Percentiles rank a stretch among this genome's conserved stretches.
Evolutionary conservation across 345 rosid species (phyloP).

Genomic region (Reutealis trisperma): DNA sequence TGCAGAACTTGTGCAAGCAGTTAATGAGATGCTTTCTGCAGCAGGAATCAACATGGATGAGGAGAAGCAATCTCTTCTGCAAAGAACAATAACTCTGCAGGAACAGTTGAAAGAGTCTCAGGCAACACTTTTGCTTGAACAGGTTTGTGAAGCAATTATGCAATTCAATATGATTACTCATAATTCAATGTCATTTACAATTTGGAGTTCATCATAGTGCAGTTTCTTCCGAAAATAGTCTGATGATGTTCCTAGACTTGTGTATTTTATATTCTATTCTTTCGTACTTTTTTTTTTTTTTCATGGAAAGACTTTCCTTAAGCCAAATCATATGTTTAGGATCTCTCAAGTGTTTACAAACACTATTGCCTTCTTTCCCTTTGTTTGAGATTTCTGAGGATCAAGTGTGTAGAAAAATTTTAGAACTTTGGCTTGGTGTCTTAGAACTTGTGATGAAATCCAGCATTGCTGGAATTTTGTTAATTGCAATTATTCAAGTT

Average conservation of each 20-base stretch:
- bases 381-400: background rate
- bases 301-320: background rate
- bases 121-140: constrained; percentile 76
- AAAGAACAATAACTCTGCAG: constrained; percentile 68
- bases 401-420: background rate
- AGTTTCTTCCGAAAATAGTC: background rate
- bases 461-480: background rate
- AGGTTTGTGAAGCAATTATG: constrained; percentile 47
- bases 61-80: constrained; percentile 78
- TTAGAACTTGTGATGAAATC: background rate
- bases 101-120: constrained; percentile 76
- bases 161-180: background rate
- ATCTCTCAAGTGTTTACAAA: background rate
- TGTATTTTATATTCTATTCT: no score
- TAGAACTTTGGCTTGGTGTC: background rate
- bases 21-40: constrained; percentile 90
- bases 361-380: background rate
- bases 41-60: constrained; percentile 82
- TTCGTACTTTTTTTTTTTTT: no score
- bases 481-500: background rate
- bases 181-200: background rate
- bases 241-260: background rate
- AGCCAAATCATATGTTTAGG: background rate
- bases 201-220: background rate
- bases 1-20: constrained; percentile 81